Percentiles rank a stretch among this genome's conserved stretches.
Conservation (phyloP, 1,284 basidiomycete species). For the Macrocybe sp. region DNA sequence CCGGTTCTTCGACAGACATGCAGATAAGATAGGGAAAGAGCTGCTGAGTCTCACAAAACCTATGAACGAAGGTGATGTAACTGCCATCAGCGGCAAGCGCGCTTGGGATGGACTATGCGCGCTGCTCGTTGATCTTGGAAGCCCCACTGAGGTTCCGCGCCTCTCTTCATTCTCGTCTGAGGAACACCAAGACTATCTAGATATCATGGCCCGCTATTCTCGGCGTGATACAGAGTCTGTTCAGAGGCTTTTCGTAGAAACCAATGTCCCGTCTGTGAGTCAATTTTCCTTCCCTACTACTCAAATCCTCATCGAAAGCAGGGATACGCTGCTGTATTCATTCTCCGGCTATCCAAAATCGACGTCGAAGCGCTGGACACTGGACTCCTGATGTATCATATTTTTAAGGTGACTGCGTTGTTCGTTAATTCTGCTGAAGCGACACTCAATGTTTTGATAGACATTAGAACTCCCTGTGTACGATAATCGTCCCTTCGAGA, state of each 20-base stretch:
- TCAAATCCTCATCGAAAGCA: no score
- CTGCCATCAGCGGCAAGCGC: slow-evolving; percentile 61
- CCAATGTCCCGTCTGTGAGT: slow-evolving; percentile 28
- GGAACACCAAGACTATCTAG: slow-evolving; percentile 57
- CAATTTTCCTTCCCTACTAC: no score
- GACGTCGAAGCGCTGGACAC: slow-evolving; percentile 84
- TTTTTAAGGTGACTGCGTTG: slow-evolving; percentile 57
- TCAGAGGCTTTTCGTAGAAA: slow-evolving; percentile 65
- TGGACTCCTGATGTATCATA: slow-evolving; percentile 79
- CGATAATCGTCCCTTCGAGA: slow-evolving; percentile 54
- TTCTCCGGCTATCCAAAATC: slow-evolving; percentile 61
- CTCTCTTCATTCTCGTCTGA: slow-evolving; percentile 44
- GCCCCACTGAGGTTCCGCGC: slow-evolving; percentile 62
- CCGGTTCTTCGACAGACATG: slow-evolving; percentile 78
- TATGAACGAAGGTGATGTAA: slow-evolving; percentile 51
- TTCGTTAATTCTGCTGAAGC: not conserved
- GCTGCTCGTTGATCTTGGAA: slow-evolving; percentile 72
- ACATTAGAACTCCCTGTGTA: slow-evolving; percentile 36
- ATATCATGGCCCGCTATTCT: slow-evolving; percentile 67
- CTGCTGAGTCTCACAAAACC: slow-evolving; percentile 68
- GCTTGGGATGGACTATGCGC: slow-evolving; percentile 76
- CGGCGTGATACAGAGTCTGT: slow-evolving; percentile 62
- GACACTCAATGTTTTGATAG: slow-evolving; percentile 24
- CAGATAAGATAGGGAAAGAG: slow-evolving; percentile 82
- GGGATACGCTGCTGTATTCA: slow-evolving; percentile 42